These are phyloP conservation scores for Candida ponderosae DNA, from an alignment of 805 yeast species.

Conservation along the genomic window DNA sequence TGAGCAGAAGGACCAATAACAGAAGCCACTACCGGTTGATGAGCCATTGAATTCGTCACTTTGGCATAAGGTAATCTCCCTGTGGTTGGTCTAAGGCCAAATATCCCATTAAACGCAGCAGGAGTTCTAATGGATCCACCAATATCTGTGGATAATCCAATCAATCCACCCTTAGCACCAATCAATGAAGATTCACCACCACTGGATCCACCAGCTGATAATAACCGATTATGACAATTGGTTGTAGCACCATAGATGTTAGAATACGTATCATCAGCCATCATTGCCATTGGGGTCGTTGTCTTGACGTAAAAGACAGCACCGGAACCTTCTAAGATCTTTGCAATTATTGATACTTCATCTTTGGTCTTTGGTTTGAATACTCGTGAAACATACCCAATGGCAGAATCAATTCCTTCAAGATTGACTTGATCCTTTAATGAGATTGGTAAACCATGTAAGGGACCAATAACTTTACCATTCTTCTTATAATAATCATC, in stretches of 20 bases:
- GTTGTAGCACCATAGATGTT: slow-evolving; percentile 37
- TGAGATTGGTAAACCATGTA: slow-evolving; percentile 59
- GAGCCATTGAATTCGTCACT: slow-evolving; percentile 20
- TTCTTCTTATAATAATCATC: slow-evolving; percentile 37
- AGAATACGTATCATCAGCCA: slow-evolving; percentile 39
- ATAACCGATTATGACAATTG: slow-evolving; percentile 34
- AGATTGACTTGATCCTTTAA: slow-evolving; percentile 39
- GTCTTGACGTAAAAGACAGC: slow-evolving; percentile 52
- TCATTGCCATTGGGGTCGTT: slow-evolving; percentile 42
- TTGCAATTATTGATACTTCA: slow-evolving; percentile 14
- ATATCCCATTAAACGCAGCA: slow-evolving; percentile 33
- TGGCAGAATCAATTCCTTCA: slow-evolving; percentile 14
- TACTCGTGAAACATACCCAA: slow-evolving; percentile 12
- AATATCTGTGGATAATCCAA: slow-evolving; percentile 50
- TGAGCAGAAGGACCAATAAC: slow-evolving; percentile 29
- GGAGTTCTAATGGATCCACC: slow-evolving; percentile 48
- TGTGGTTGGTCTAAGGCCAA: slow-evolving; percentile 1
- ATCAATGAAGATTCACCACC: slow-evolving; percentile 48
- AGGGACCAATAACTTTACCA: slow-evolving; percentile 48
- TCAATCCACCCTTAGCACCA: slow-evolving; percentile 34
- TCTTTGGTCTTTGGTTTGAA: slow-evolving; percentile 4
- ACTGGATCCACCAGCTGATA: slow-evolving; percentile 46
- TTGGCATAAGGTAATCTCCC: not conserved
- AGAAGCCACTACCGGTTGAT: slow-evolving; percentile 24
- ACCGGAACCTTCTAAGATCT: slow-evolving; percentile 16